Evolutionary conservation across 2,329 filamentous ascomycete genomes (phyloP).

Genomic region (Exophiala viscosa): DNA sequence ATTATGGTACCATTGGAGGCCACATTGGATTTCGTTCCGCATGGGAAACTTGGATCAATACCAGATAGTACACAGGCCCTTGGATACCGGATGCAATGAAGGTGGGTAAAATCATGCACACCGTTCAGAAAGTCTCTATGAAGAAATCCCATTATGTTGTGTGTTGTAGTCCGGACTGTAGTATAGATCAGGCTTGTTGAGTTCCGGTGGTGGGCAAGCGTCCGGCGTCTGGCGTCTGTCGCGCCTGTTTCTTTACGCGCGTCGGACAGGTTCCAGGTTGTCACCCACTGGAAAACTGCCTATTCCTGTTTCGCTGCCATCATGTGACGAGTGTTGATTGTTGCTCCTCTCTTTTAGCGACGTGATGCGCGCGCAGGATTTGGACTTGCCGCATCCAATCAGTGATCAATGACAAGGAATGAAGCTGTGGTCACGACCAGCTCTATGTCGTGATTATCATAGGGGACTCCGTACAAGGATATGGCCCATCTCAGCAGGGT

Average conservation of each 20-base stretch:
- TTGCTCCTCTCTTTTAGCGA: conserved; percentile 2
- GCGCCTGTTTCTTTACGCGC: too few species aligned
- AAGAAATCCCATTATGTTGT: too few species aligned
- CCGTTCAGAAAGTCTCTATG: too few species aligned
- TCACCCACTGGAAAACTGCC: too few species aligned
- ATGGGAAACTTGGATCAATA: conserved; percentile 13
- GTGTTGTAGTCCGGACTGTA: too few species aligned
- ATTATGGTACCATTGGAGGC: not conserved
- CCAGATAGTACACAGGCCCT: not conserved
- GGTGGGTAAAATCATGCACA: too few species aligned
- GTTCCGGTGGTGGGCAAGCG: not conserved
- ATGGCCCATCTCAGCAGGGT: not conserved
- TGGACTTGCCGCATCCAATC: conserved; percentile 14
- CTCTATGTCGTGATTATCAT: too few species aligned
- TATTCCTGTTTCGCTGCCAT: too few species aligned
- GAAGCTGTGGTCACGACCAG: not conserved
- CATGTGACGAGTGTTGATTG: not conserved
- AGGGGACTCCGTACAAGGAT: not conserved
- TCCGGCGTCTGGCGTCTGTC: not conserved
- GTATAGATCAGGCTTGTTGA: not conserved
- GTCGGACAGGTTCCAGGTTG: too few species aligned
- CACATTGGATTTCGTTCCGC: conserved; percentile 13
- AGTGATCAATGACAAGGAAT: conserved; percentile 1
- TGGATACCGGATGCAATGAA: not conserved
- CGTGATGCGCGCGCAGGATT: conserved; percentile 14